Evolutionary conservation across 2,329 filamentous ascomycete genomes (phyloP), one percentile per base, ranked within the genome.

Genomic region (Lachnellula hyalina): DNA sequence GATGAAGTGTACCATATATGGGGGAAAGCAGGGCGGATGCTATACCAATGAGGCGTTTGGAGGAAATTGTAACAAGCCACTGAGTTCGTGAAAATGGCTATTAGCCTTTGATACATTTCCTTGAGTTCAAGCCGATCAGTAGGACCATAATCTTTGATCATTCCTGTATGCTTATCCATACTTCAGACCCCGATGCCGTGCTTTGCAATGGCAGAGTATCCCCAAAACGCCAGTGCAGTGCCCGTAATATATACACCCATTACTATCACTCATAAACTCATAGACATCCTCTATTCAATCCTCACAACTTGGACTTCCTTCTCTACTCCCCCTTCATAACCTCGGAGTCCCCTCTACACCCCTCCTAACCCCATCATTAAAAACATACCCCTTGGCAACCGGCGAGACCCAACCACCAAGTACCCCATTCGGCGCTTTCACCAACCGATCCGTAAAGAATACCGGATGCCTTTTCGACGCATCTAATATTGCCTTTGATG

Each of bases 371-470:
- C 67, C 68, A 58, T 79, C 76, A 55, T 78, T 77, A 61, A 82
- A 85, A n/a, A 79, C 72, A 63, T 86, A 86, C 1, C 83, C 83
- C 42, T 78, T 72, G 17, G 81, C 81, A 3, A 85, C 78, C 0
- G 83, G 83, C 57, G 69, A 83, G 52, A 52, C 41, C 55, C 60
- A 58, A 46, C 62, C 57, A 17, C 62, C 59, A 28, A 49, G 36
- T 35, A 65, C 55, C 9, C 62, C 67, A 21, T 77, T 73, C 5
- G 83, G 79, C 2, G 79, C 76, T 63, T 78, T 81, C 55, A 79
- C 79, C 49, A 89, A 72, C 50, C 77, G 77, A 32, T 81, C 75
- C 0, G 86, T 87, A 72, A 91, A 90, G 72, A 92, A 92, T 1
- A 90, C 87, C 0, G 88, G 88, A 61, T 92, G 88, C 25, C 81